These are phyloP conservation scores for Geotrichum candidum DNA, from an alignment of 1,139 yeast species.

Conservation along the genomic window DNA sequence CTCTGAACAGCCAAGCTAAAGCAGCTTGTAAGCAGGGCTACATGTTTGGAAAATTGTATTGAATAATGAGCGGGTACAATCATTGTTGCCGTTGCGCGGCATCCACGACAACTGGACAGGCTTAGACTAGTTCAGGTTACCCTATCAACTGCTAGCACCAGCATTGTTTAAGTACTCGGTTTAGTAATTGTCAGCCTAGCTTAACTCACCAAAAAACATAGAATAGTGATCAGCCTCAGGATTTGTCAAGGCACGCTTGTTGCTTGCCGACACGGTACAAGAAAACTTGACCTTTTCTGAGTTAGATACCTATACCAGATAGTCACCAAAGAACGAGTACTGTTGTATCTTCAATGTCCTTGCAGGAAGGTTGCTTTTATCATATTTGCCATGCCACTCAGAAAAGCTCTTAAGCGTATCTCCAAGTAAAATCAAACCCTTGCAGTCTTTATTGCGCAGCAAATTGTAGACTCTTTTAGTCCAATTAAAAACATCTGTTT, in stretches of 20 bases:
- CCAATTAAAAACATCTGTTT: slow-evolving; percentile 31
- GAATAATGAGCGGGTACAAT: slow-evolving; percentile 31
- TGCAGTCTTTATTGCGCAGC: slow-evolving; percentile 29
- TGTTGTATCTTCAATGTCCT: slow-evolving; percentile 53
- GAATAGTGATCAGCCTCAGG: slow-evolving; percentile 48
- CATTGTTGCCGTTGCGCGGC: slow-evolving; percentile 16
- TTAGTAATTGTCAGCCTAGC: slow-evolving; percentile 89
- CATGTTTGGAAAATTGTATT: slow-evolving; percentile 28
- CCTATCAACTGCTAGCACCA: slow-evolving; percentile 76
- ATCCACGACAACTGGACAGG: slow-evolving; percentile 10
- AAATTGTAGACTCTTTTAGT: slow-evolving; percentile 31
- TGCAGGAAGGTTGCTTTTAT: slow-evolving; percentile 59
- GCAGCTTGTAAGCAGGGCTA: slow-evolving; percentile 28
- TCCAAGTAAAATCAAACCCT: slow-evolving; percentile 30
- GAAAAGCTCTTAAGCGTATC: slow-evolving; percentile 35
- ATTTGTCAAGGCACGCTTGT: slow-evolving; percentile 45
- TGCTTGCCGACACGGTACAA: slow-evolving; percentile 47
- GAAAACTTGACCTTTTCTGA: slow-evolving; percentile 33
- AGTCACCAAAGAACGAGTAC: slow-evolving; percentile 56
- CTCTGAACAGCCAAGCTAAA: slow-evolving; percentile 32
- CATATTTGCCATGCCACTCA: slow-evolving; percentile 31
- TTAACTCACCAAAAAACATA: slow-evolving; percentile 78
- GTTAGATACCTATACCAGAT: slow-evolving; percentile 53
- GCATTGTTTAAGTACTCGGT: slow-evolving; percentile 83
- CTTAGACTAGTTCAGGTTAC: slow-evolving; percentile 31